Conservation (phyloP, 106 monocot species). For the Acorus gramineus region DNA sequence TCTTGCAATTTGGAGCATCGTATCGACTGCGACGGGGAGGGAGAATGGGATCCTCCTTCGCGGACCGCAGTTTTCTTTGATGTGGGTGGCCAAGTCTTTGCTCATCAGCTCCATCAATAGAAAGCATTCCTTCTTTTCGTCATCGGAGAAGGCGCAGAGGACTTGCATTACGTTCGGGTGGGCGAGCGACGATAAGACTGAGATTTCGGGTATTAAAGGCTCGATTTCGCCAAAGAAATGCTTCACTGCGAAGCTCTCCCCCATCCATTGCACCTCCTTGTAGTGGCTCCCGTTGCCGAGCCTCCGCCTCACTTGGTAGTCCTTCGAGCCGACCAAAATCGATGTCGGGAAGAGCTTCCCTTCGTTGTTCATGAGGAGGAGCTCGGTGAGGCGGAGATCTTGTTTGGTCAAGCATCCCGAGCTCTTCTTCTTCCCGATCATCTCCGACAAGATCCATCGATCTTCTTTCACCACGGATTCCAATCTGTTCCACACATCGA, state of each 20-base stretch:
- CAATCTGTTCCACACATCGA: constrained; percentile 6
- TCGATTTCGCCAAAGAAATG: constrained; percentile 35
- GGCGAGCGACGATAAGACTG: constrained; percentile 22
- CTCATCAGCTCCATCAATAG: constrained; percentile 60
- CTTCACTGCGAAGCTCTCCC: constrained; percentile 31
- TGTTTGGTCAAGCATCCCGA: constrained; percentile 19
- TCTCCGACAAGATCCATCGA: constrained; percentile 42
- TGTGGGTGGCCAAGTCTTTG: constrained; percentile 34
- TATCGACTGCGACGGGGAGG: constrained; percentile 47
- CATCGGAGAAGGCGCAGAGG: constrained; percentile 43
- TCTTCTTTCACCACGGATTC: constrained; percentile 39
- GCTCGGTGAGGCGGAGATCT: constrained; percentile 33
- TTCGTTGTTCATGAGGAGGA: constrained; percentile 15
- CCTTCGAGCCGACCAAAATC: constrained; percentile 24
- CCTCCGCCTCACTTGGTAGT: constrained; percentile 39
- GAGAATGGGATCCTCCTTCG: constrained; percentile 40
- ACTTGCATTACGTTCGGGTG: constrained; percentile 44
- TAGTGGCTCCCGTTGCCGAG: constrained; percentile 23
- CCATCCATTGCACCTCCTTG: constrained; percentile 61
- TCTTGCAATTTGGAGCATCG: constrained; percentile 64
- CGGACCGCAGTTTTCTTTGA: constrained; percentile 38
- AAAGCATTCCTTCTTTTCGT: constrained; percentile 43
- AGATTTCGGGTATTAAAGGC: constrained; percentile 27
- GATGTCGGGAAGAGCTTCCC: constrained; percentile 32
- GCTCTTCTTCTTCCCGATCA: constrained; percentile 18